Conservation (phyloP, 371 early-diverging fungal genomes). For the Apophysomyces trapeziformis region DNA sequence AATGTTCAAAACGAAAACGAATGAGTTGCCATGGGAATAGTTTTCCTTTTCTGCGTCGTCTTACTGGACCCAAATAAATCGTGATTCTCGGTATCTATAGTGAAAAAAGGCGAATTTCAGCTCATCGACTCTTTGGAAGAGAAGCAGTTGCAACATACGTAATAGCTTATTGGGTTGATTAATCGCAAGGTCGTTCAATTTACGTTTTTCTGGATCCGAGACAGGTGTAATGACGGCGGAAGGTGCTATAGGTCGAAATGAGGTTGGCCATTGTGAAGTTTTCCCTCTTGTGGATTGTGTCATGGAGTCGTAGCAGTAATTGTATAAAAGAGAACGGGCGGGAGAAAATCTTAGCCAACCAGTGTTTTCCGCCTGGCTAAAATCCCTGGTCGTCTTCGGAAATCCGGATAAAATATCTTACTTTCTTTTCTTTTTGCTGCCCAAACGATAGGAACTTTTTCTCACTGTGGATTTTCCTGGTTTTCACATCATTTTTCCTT, state of each 20-base stretch:
- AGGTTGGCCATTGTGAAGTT: conserved; percentile 1
- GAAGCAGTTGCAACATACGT: background rate
- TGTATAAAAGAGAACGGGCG: no score
- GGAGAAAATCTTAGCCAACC: no score
- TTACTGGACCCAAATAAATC: background rate
- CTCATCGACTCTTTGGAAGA: background rate
- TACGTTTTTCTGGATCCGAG: conserved; percentile 3
- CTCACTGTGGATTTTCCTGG: no score
- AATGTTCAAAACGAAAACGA: no score
- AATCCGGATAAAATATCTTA: no score
- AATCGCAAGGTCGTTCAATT: background rate
- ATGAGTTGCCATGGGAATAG: background rate
- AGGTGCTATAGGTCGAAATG: conserved; percentile 9
- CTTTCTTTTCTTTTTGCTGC: no score
- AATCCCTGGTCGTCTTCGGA: no score
- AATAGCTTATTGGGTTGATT: conserved; percentile 1
- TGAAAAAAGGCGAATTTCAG: background rate
- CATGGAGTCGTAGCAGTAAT: background rate
- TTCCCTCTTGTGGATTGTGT: conserved; percentile 9
- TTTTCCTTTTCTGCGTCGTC: background rate
- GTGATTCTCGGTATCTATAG: background rate
- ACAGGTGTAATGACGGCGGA: conserved; percentile 4
- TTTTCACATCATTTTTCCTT: no score
- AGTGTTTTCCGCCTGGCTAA: no score
- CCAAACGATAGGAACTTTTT: no score